Evolutionary conservation across 108 stramenopile genomes (phyloP).

Genomic region (Nitzschia sp.): DNA sequence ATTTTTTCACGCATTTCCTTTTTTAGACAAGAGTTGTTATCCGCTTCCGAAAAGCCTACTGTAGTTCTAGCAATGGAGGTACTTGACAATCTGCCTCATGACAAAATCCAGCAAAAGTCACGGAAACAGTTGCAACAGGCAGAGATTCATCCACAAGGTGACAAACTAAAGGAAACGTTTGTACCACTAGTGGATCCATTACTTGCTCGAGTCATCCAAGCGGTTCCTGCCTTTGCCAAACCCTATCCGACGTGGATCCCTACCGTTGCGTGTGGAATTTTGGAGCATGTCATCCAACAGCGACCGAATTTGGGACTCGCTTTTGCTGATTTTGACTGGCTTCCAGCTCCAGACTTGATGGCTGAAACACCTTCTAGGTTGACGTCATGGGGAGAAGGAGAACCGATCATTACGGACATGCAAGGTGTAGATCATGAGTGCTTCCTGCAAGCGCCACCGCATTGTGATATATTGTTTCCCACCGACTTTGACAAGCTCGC

Average conservation of each 20-base stretch:
- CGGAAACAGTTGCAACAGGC: constrained; percentile 64
- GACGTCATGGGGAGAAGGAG: constrained; percentile 45
- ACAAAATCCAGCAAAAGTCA: constrained; percentile 57
- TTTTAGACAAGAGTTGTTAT: too few relatives aligned
- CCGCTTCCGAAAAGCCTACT: constrained; percentile 56
- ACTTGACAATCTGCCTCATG: constrained; percentile 87
- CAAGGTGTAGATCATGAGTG: constrained; percentile 65
- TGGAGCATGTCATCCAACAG: constrained; percentile 50
- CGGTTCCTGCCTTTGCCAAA: constrained; percentile 35
- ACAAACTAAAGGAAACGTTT: constrained; percentile 49
- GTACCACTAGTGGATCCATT: constrained; percentile 66
- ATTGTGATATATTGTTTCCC: constrained; percentile 83
- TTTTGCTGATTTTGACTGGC: constrained; percentile 84
- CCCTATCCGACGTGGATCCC: constrained; percentile 66
- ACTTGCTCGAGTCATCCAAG: constrained; percentile 46
- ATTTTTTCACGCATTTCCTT: background rate
- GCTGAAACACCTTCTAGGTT: background rate
- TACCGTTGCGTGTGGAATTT: constrained; percentile 66
- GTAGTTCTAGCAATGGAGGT: constrained; percentile 72
- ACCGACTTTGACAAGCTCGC: constrained; percentile 69
- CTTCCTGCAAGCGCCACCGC: constrained; percentile 57
- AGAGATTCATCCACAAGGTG: constrained; percentile 25
- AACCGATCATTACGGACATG: constrained; percentile 83
- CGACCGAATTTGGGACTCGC: constrained; percentile 64
- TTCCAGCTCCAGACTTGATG: constrained; percentile 36